Evolutionary conservation across 192 early-diverging fungal species (phyloP).

Genomic region (Coemansia sp.): DNA sequence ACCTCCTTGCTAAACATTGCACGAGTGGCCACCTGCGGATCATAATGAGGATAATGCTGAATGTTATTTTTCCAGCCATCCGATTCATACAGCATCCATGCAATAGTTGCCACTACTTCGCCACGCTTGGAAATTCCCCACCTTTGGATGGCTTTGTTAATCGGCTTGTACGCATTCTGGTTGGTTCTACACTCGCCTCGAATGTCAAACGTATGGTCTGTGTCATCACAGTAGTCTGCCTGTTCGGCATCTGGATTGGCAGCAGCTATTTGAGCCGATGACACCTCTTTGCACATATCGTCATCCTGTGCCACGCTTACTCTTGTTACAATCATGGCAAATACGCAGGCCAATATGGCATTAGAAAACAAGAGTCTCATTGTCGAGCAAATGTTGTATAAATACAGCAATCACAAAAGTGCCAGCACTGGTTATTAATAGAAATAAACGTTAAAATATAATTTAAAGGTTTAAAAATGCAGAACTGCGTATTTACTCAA

Average conservation of each 20-base stretch:
- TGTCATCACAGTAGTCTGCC: not conserved
- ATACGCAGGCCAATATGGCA: not conserved
- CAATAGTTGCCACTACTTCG: slow-evolving; percentile 34
- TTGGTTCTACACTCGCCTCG: not conserved
- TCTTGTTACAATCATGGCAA: not conserved
- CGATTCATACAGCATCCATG: slow-evolving; percentile 32
- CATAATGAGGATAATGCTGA: slow-evolving; percentile 17
- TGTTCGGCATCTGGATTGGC: not conserved
- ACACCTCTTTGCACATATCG: not conserved
- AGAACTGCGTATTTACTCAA: too few relatives aligned
- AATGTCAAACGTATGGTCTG: not conserved
- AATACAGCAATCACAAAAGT: not conserved
- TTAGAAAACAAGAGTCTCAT: not conserved
- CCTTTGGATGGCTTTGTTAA: slow-evolving; percentile 31
- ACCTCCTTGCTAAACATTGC: not conserved
- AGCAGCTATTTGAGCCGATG: not conserved
- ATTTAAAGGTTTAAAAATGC: not conserved
- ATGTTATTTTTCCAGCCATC: slow-evolving; percentile 35
- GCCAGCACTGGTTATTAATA: not conserved
- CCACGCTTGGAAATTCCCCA: slow-evolving; percentile 24
- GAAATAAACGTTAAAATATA: not conserved
- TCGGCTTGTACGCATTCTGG: not conserved
- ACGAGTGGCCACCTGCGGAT: not conserved
- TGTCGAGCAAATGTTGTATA: not conserved
- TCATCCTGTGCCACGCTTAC: not conserved